Percentiles rank a stretch among this genome's conserved stretches.
phyloP scores from a whole-genome alignment of 495 filamentous ascomycete species.

The Penicillium salamii region DNA sequence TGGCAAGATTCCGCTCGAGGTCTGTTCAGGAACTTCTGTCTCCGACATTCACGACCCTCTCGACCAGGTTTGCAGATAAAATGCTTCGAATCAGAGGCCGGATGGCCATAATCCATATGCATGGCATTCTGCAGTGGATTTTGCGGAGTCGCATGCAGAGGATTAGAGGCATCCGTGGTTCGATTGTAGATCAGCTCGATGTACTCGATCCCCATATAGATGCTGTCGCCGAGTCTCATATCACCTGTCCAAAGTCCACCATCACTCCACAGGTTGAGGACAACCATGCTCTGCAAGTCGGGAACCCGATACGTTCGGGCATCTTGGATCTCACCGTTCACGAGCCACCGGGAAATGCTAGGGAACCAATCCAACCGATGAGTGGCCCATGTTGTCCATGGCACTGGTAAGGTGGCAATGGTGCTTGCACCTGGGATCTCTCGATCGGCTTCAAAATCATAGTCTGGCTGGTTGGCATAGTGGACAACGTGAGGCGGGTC shows the following conservation, averaged over 20 bases:
- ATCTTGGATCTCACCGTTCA: conserved; percentile 55
- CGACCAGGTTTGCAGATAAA: conserved; percentile 3
- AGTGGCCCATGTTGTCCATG: conserved; percentile 67
- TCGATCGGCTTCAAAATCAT: conserved; percentile 30
- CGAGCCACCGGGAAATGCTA: conserved; percentile 61
- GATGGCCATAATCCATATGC: background rate
- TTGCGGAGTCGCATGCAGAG: conserved; percentile 8
- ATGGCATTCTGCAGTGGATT: background rate
- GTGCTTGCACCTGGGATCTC: conserved; percentile 38
- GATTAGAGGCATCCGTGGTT: conserved; percentile 14
- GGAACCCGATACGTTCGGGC: conserved; percentile 63
- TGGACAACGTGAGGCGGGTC: conserved; percentile 55
- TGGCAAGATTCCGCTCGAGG: conserved; percentile 1
- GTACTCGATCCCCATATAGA: conserved; percentile 70
- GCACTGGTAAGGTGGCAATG: conserved; percentile 28
- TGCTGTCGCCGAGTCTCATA: conserved; percentile 56
- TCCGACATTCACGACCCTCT: conserved; percentile 6
- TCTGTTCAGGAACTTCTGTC: background rate
- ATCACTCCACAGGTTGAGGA: conserved; percentile 76
- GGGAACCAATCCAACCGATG: conserved; percentile 73
- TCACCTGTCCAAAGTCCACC: conserved; percentile 72
- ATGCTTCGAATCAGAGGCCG: background rate
- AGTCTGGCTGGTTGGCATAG: conserved; percentile 74
- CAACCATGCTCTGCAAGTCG: conserved; percentile 54
- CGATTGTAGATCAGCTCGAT: conserved; percentile 70